Conservation (phyloP, 1,139 yeast species). For the Candida sp. region DNA sequence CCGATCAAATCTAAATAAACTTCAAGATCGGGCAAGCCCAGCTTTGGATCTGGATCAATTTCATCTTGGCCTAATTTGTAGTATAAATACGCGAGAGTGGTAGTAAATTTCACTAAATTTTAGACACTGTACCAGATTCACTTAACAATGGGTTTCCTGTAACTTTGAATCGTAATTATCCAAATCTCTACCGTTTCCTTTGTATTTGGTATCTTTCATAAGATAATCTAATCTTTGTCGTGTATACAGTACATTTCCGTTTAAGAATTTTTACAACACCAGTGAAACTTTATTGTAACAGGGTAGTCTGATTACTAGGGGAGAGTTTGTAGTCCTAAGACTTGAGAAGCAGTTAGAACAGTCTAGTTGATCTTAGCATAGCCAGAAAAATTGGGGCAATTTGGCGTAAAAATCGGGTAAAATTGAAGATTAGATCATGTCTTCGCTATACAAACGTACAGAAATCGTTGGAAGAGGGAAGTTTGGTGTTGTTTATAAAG, state of each 20-base stretch:
- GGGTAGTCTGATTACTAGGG: neutral
- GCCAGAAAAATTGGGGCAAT: neutral
- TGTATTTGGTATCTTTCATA: neutral
- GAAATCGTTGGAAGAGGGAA: conserved; percentile 96
- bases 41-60: neutral
- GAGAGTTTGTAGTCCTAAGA: neutral
- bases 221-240: neutral
- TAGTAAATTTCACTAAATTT: neutral
- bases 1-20: no score
- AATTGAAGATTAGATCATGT: conserved; percentile 1
- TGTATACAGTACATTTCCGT: neutral
- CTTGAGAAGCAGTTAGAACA: neutral
- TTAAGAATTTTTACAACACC: neutral
- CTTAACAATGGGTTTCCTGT: neutral
- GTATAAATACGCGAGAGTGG: neutral
- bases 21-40: no score
- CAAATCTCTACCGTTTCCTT: neutral
- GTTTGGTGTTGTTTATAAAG: conserved; percentile 95
- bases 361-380: neutral
- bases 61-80: neutral
- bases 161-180: neutral
- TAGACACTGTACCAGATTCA: neutral
- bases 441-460: conserved; percentile 59
- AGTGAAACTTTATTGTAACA: neutral
- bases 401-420: neutral